phyloP scores from a whole-genome alignment of 352 stramenopile genomes.

The Pythium phragmitis region DNA sequence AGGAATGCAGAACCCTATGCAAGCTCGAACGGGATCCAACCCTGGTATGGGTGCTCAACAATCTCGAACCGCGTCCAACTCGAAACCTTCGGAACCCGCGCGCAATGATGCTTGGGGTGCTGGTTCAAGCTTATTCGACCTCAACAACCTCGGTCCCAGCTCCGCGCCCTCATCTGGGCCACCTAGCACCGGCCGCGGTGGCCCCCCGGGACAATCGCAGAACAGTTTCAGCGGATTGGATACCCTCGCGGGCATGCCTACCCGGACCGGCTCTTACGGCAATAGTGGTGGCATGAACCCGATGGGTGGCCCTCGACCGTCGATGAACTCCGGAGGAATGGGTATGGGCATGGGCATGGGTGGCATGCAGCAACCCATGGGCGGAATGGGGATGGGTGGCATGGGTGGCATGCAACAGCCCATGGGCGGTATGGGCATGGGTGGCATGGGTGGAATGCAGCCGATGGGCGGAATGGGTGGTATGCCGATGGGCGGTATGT shows the following conservation, averaged over 20 bases:
- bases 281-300: constrained; percentile 47
- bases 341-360: constrained; percentile 51
- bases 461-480: constrained; percentile 23
- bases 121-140: constrained; percentile 72
- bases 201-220: constrained; percentile 33
- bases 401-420: constrained; percentile 45
- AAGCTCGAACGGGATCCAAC: constrained; percentile 27
- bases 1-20: constrained; percentile 34
- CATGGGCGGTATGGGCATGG: constrained; percentile 51
- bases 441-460: constrained; percentile 43
- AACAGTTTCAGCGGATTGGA: constrained; percentile 86
- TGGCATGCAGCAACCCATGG: constrained; percentile 57
- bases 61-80: constrained; percentile 49
- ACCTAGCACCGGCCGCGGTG: constrained; percentile 28
- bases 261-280: constrained; percentile 52
- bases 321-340: constrained; percentile 51
- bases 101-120: constrained; percentile 79
- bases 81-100: constrained; percentile 54
- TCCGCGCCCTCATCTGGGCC: constrained; percentile 24
- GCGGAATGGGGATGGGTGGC: constrained; percentile 48
- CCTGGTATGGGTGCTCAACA: constrained; percentile 26
- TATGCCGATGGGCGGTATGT: constrained; percentile 43
- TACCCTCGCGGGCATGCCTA: constrained; percentile 77
- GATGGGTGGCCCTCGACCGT: constrained; percentile 34
- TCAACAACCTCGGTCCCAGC: constrained; percentile 62